phyloP scores from a whole-genome alignment of 106 monocot species.

The Hemerocallis citrina region DNA sequence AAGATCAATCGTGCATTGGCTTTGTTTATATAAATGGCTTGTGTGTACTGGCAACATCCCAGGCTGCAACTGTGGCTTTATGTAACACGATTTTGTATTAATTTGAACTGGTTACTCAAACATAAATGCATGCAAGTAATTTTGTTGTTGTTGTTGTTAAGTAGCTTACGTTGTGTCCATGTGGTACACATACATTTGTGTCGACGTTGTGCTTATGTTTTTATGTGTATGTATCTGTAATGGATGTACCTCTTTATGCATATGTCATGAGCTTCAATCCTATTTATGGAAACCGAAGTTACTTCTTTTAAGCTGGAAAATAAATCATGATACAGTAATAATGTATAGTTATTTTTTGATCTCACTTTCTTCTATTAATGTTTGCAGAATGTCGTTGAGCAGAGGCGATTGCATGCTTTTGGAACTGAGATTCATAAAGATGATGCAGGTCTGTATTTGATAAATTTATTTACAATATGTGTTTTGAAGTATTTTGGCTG shows the following conservation, averaged over 20 bases:
- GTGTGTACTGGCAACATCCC: not conserved
- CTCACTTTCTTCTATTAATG: not conserved
- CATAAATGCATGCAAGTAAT: too few species aligned
- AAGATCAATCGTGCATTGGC: not conserved
- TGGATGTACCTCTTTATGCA: too few species aligned
- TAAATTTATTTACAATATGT: not conserved
- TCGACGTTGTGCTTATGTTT: not conserved
- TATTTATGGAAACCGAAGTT: not conserved
- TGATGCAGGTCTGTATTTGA: slow-evolving; percentile 18
- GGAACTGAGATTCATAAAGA: slow-evolving; percentile 10
- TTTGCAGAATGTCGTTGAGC: slow-evolving; percentile 19
- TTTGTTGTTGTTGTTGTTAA: too few species aligned
- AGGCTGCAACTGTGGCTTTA: not conserved
- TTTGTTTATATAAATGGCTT: not conserved
- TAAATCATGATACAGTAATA: not conserved
- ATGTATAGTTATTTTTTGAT: not conserved
- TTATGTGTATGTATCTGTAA: too few species aligned
- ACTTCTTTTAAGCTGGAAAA: not conserved
- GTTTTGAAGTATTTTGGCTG: not conserved
- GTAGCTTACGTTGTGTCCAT: not conserved
- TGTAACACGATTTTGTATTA: not conserved
- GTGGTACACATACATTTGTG: not conserved
- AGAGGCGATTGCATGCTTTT: slow-evolving; percentile 25
- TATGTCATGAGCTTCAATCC: not conserved
- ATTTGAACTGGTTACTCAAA: too few species aligned